Base-by-base conservation (phyloP, 495 filamentous ascomycete species). In the Hypoxylon rickii region DNA sequence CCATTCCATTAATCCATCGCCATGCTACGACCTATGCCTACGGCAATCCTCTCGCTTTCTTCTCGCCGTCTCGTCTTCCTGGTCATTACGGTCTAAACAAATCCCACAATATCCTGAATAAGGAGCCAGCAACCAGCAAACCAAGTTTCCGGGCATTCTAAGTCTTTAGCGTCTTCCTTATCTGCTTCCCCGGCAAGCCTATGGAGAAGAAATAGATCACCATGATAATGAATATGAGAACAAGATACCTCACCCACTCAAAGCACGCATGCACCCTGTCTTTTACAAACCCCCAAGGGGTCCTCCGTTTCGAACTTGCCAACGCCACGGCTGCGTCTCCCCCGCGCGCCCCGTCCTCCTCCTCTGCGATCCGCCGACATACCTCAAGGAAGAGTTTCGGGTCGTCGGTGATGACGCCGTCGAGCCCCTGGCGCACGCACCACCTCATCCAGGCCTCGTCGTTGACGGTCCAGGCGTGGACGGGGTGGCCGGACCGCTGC, bases 401-500 rank as follows among this genome's bases (percentile, higher is more conserved):
- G 36, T 86, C 74, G 49, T 87, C 84, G 11, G 83, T 84, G 44
- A 70, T 58, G 53, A 61, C 55, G 72, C 70, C 29, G 64, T 69
- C 26, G 67, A 71, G 46, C 51, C 69, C 70, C 39, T 76, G 71
- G 5, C 58, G 43, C 19, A 81, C 72, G 39, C 80, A 73, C 88
- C 89, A 93, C 61, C 82, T 74, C 91, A 96, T 96, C 65, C 81
- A 75, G 10, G 71, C 67, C 44, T 80, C 79, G 2, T 86, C 82
- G 58, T 97, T 95, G 16, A 96, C 89, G 0, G 93, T 96, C 92
- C 92, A 97, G 1, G 83, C 74, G 62, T 83, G 88, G 6, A 96
- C 70, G 10, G 78, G 76, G 15, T 87, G 80, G 13, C 75, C 73
- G 4, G 74, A 69, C 45, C 70, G 66, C 36, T 76, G 76, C 7